Conservation (phyloP, 1,284 basidiomycete species). For the Irpex lacteus region DNA sequence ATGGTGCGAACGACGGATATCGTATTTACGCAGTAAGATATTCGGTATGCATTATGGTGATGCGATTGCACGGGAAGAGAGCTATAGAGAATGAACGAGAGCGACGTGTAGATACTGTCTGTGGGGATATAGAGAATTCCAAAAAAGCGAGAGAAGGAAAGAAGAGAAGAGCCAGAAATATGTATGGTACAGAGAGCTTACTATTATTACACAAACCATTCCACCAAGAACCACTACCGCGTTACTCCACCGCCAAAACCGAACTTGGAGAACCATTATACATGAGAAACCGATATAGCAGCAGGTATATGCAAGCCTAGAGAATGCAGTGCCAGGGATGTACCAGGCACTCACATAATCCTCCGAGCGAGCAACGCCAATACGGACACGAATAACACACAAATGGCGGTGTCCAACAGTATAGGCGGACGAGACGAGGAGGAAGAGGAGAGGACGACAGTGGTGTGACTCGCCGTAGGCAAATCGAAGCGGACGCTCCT, state of each 20-base stretch:
- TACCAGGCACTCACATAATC: slow-evolving; percentile 24
- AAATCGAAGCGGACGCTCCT: background rate
- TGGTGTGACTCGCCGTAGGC: background rate
- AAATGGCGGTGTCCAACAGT: slow-evolving; percentile 65
- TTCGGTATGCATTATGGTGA: too few relatives aligned
- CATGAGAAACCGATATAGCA: background rate
- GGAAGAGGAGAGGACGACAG: background rate
- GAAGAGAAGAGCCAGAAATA: background rate
- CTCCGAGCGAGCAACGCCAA: slow-evolving; percentile 61
- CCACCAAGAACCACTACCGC: background rate
- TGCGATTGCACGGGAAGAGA: background rate
- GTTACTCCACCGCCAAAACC: background rate
- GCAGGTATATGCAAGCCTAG: background rate
- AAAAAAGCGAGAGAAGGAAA: background rate
- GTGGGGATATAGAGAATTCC: background rate
- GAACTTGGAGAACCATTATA: too few relatives aligned
- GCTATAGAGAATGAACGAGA: background rate
- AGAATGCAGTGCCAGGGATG: too few relatives aligned
- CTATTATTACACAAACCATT: background rate
- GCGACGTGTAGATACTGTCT: background rate
- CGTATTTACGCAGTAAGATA: too few relatives aligned
- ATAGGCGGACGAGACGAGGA: slow-evolving; percentile 49
- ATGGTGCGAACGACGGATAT: too few relatives aligned
- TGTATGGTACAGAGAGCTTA: background rate
- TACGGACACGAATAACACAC: slow-evolving; percentile 61